Conservation (phyloP, 1,284 basidiomycete genomes). For the Amylostereum areolatum region DNA sequence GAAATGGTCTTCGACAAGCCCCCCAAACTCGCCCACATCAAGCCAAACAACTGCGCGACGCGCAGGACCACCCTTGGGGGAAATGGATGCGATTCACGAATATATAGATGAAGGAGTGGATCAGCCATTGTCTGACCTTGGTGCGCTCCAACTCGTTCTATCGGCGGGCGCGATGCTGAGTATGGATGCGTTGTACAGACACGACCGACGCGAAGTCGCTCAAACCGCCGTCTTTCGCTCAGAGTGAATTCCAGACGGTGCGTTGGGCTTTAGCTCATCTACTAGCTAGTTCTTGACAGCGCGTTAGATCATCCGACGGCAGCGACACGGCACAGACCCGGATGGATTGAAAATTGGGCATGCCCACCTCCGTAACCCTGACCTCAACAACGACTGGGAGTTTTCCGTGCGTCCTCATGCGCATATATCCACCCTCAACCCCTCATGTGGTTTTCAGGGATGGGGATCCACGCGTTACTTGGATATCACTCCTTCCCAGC, state of each 20-base stretch:
- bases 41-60: no score
- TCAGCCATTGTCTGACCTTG: no score
- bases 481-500: constrained; percentile 7
- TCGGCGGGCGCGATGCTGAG: no score
- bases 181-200: no score
- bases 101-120: no score
- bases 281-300: neutral
- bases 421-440: neutral
- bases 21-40: no score
- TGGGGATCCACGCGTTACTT: constrained; percentile 14
- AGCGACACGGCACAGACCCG: constrained; percentile 9
- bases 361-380: constrained; percentile 7
- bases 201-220: neutral
- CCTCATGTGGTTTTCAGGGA: constrained; percentile 4
- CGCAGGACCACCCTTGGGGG: no score
- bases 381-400: constrained; percentile 11
- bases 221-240: constrained; percentile 12
- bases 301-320: constrained; percentile 13
- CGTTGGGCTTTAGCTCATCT: neutral
- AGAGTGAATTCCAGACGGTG: constrained; percentile 16
- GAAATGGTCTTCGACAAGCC: no score
- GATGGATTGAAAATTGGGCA: constrained; percentile 11
- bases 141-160: no score
- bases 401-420: constrained; percentile 9
- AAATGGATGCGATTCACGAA: no score